phyloP scores from a whole-genome alignment of 495 filamentous ascomycete species.

The Neurospora hispaniola region DNA sequence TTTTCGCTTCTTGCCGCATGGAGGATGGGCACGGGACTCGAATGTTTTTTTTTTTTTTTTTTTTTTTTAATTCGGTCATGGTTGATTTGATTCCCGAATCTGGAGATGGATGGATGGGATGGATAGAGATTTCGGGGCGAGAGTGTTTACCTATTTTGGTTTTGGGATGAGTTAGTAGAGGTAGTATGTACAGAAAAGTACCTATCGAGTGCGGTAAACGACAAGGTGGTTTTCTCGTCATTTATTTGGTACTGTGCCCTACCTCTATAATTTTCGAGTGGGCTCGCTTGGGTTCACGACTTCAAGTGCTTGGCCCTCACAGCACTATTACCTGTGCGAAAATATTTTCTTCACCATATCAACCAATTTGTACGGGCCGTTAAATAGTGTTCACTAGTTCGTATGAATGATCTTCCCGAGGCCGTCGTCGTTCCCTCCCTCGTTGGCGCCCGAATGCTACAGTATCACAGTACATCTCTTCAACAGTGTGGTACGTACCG shows the following conservation, averaged over 20 bases:
- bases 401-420: neutral
- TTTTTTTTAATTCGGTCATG: too few species aligned
- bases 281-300: neutral
- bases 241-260: too few species aligned
- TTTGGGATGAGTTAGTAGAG: too few species aligned
- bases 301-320: neutral
- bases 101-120: neutral
- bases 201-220: too few species aligned
- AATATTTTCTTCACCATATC: neutral
- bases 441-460: neutral
- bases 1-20: neutral
- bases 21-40: conserved; percentile 7
- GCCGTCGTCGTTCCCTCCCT: neutral
- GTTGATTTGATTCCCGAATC: neutral
- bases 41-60: neutral
- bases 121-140: neutral
- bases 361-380: neutral
- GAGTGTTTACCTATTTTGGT: neutral
- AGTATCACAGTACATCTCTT: too few species aligned
- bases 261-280: neutral
- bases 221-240: neutral
- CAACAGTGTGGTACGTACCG: too few species aligned
- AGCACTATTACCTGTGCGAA: neutral
- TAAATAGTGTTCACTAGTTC: neutral
- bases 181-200: too few species aligned